Evolutionary conservation across 1,284 basidiomycete genomes (phyloP).

Genomic region (Pholiota adiposa): DNA sequence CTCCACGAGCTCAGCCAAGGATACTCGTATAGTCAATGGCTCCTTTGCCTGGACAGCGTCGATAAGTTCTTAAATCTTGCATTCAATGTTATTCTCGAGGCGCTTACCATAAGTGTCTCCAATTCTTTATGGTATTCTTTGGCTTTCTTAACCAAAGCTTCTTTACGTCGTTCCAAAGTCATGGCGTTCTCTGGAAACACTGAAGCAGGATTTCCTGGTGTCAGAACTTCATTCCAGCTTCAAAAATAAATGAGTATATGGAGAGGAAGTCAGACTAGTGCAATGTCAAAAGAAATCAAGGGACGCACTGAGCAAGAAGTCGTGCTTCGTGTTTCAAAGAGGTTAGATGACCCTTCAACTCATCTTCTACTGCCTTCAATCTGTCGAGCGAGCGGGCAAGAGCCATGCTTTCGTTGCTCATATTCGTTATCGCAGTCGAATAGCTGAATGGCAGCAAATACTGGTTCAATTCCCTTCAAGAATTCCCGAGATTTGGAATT

Average conservation of each 20-base stretch:
- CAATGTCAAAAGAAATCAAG: neutral
- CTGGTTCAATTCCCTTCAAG: neutral
- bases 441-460: conserved; percentile 33
- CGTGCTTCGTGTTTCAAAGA: conserved; percentile 36
- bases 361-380: conserved; percentile 38
- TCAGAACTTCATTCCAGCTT: conserved; percentile 43
- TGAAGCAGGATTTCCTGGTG: conserved; percentile 25
- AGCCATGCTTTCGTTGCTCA: conserved; percentile 37
- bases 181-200: conserved; percentile 29
- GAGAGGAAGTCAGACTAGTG: neutral
- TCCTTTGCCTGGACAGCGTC: conserved; percentile 30
- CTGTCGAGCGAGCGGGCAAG: conserved; percentile 36
- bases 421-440: conserved; percentile 36
- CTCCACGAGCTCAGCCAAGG: conserved; percentile 39
- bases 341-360: conserved; percentile 39
- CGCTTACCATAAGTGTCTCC: conserved; percentile 35
- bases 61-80: too few species aligned
- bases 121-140: conserved; percentile 49
- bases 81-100: too few species aligned
- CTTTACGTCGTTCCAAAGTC: conserved; percentile 40
- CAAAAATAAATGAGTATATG: neutral
- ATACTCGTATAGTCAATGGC: conserved; percentile 35
- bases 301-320: conserved; percentile 41
- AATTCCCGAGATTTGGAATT: neutral
- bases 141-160: conserved; percentile 43